Evolutionary conservation across 2,329 filamentous ascomycete species (phyloP), one percentile per base, ranked within the genome.

Genomic region (Sporothrix sp.): DNA sequence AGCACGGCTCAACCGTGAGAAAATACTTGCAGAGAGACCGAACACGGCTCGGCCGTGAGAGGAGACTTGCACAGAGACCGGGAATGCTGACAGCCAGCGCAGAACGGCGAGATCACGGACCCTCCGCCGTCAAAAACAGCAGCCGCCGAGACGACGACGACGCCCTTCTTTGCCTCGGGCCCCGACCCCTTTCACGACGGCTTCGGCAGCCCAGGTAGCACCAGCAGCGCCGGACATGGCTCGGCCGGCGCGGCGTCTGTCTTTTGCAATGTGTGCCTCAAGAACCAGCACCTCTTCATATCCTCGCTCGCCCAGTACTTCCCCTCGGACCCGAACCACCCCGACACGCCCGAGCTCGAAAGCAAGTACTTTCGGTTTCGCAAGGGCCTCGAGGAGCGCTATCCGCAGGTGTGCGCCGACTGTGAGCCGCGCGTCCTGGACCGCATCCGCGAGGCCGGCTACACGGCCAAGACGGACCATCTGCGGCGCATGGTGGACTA

Each of bases 21-120:
- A 18, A 30, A 23, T 4, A 35, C 25, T 28, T 28, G 5, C 25
- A 6, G n/a, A n/a, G 25, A 10, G n/a, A 20, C 11, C 5, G 9
- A n/a, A n/a, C n/a, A n/a, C n/a, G n/a, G n/a, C n/a, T n/a, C n/a
- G n/a, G n/a, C n/a, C n/a, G n/a, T n/a, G 33, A 38, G 4, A 2
- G 27, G 23, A 23, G 8, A 35, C 25, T 28, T 28, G 5, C 25
- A 6, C 25, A 6, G 25, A 10, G n/a, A 20, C 11, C 5, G 9
- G 6, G 11, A 7, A 4, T 33, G 28, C 45, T 47, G 14, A 23
- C 2, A 9, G 20, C 16, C 1, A 6, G 4, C n/a, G 3, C 61
- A 93, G 85, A 80, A 87, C 64, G 91, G 91, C 61, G 82, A 94
- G 46, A 93, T 97, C 57, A 85, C 87, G 51, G 91, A 98, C 65